Conservation (phyloP, 1,139 yeast species). For the Zygoascus meyerae region DNA sequence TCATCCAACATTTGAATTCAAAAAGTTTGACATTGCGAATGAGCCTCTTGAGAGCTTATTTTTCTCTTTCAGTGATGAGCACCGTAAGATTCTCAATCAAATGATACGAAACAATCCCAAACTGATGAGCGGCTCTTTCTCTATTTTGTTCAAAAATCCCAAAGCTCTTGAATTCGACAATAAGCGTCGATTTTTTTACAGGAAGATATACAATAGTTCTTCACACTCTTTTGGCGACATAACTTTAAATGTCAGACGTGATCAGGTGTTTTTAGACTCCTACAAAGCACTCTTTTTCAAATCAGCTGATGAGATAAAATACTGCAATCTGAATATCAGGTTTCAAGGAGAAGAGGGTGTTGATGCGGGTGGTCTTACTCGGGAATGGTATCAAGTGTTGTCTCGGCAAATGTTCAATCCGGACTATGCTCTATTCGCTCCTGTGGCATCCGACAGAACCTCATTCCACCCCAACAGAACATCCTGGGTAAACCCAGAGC, state of each 20-base stretch:
- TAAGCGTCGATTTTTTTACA: constrained; percentile 78
- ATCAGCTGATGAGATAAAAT: constrained; percentile 66
- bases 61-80: constrained; percentile 85
- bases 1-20: constrained; percentile 38
- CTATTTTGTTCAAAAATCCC: constrained; percentile 84
- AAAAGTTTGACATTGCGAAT: constrained; percentile 57
- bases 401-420: constrained; percentile 96
- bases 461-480: constrained; percentile 95
- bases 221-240: constrained; percentile 39
- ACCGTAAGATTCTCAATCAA: constrained; percentile 80
- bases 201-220: constrained; percentile 40
- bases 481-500: constrained; percentile 90
- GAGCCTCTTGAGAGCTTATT: constrained; percentile 78
- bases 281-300: constrained; percentile 81
- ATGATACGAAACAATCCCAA: constrained; percentile 91
- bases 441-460: constrained; percentile 87
- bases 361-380: constrained; percentile 96
- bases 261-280: constrained; percentile 87
- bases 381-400: constrained; percentile 96
- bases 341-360: constrained; percentile 95
- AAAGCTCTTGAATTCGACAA: constrained; percentile 91
- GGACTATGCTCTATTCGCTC: constrained; percentile 86
- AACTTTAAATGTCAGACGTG: constrained; percentile 70
- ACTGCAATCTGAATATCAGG: constrained; percentile 66
- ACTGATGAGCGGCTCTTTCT: constrained; percentile 93